Base-by-base conservation (phyloP, 495 filamentous ascomycete genomes). In the Mytilinidion resinicola region DNA sequence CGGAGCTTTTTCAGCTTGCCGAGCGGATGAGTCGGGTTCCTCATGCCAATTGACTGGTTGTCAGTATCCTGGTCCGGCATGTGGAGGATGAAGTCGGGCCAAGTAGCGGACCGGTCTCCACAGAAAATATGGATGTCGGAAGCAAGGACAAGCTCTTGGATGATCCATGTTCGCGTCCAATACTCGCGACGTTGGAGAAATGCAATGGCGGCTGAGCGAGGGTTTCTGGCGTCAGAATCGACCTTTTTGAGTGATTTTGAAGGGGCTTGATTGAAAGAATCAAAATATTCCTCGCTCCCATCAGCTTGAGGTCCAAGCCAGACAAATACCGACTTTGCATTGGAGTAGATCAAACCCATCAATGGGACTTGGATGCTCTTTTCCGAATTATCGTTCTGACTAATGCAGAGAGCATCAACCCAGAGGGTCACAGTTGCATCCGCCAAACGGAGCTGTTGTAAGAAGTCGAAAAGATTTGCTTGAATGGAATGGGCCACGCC, bases 391-490 rank as follows among this genome's bases (percentile, higher is more conserved):
- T 52, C 35, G 4, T n/a, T 36, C 35, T 52, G 49, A 38, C 34
- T 52, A 19, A 52, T 52, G 15, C 49, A 57, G 9, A 57, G 17
- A 47, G 54, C 54, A 50, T 57, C 54, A 21, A 57, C 41, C 54
- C 54, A 57, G 3, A 57, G 44, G 19, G 44, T 48, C 44, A 20
- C 44, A 48, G 44, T 3, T n/a, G 44, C 44, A 48, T 48, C 12
- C 4, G 44, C 9, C n/a, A 48, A 9, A 20, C 44, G 44, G n/a
- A 48, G 44, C 44, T 48, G 44, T 48, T 48, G 44, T 21, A 48
- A 21, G 21, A 48, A 48, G 44, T 48, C 44, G 19, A 48, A 48
- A 48, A 48, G 44, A 20, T 48, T 48, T 15, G 44, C 44, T 48
- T 48, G 44, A 20, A 48, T 48, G 44, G 44, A 2, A 20, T 48